phyloP scores from a whole-genome alignment of 371 early-diverging fungal species.

The Mucor saturninus region DNA sequence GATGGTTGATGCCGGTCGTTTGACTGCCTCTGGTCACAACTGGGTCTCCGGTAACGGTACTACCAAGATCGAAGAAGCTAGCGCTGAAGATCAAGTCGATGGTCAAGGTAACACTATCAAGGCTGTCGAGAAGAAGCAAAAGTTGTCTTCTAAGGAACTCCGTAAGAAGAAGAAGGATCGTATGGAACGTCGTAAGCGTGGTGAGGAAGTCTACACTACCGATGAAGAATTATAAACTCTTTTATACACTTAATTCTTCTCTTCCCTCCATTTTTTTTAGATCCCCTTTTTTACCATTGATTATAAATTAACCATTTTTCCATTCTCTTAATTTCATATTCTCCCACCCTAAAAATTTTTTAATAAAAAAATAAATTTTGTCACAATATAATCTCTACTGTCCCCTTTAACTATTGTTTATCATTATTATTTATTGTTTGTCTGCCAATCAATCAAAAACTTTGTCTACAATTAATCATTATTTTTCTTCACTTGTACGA shows the following conservation, averaged over 20 bases:
- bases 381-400: background rate
- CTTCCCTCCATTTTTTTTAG: background rate
- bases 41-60: conserved; percentile 57
- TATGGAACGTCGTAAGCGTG: conserved; percentile 62
- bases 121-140: conserved; percentile 54
- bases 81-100: conserved; percentile 50
- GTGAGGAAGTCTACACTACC: conserved; percentile 58
- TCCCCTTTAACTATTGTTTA: no score
- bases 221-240: conserved; percentile 51
- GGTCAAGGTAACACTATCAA: conserved; percentile 58
- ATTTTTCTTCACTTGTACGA: no score
- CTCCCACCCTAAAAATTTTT: background rate
- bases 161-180: conserved; percentile 66
- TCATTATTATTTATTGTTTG: no score
- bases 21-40: conserved; percentile 59
- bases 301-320: background rate
- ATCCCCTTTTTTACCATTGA: background rate
- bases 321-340: background rate
- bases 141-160: conserved; percentile 54
- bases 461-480: no score
- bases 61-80: conserved; percentile 43
- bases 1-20: conserved; percentile 74
- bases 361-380: background rate
- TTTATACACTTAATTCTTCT: background rate
- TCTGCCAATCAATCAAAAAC: no score